Evolutionary conservation across 192 early-diverging fungal species (phyloP).

Genomic region (Coemansia sp.): DNA sequence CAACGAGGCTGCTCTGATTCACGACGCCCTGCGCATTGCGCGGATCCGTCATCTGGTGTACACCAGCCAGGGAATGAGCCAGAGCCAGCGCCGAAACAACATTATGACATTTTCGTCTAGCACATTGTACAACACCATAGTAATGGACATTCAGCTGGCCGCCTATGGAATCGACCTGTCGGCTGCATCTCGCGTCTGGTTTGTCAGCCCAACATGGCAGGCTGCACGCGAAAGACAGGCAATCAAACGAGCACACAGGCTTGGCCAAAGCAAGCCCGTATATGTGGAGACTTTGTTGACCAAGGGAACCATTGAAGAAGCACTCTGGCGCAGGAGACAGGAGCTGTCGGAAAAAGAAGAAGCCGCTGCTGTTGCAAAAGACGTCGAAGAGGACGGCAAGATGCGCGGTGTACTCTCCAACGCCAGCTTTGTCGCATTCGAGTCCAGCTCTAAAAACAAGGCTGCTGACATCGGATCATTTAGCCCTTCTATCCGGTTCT

Average conservation of each 20-base stretch:
- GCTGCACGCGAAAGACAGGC: conserved; percentile 75
- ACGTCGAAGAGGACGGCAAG: conserved; percentile 51
- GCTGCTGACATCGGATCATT: conserved; percentile 9
- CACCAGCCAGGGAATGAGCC: conserved; percentile 38
- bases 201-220: conserved; percentile 73
- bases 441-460: background rate
- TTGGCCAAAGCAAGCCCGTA: conserved; percentile 62
- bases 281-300: conserved; percentile 46
- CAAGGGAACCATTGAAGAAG: conserved; percentile 44
- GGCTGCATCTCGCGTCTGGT: conserved; percentile 69
- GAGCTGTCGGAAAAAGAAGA: conserved; percentile 29
- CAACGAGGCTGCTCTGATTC: conserved; percentile 21
- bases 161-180: conserved; percentile 81
- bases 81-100: conserved; percentile 44
- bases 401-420: conserved; percentile 45
- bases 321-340: conserved; percentile 39
- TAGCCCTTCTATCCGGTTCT: conserved; percentile 4
- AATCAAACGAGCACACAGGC: conserved; percentile 81
- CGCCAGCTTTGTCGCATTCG: conserved; percentile 24
- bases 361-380: conserved; percentile 16
- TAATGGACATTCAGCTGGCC: conserved; percentile 55
- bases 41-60: conserved; percentile 45
- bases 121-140: conserved; percentile 40
- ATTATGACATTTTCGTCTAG: conserved; percentile 54
- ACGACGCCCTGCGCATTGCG: conserved; percentile 39